Base-by-base conservation (phyloP, 768 basidiomycete species). In the Russula abietina region DNA sequence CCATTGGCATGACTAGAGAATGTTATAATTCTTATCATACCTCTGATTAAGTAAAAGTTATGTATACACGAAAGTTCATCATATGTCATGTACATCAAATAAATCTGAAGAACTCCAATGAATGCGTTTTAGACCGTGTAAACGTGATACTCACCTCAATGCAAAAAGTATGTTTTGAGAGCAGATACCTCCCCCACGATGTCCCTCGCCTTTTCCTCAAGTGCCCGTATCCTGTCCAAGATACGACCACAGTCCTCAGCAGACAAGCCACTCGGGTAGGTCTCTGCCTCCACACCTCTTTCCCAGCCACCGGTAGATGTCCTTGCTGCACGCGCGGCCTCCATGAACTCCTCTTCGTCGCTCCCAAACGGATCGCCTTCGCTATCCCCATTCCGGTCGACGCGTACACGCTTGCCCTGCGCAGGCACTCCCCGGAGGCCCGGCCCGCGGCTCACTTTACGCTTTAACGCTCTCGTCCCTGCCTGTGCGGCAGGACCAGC, bases 151-250 rank as follows among this genome's bases (percentile, higher is more conserved):
- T 50, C n/a, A 60, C 63, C 62, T 64, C 57, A 64, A 14, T 64
- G 58, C 63, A 60, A 51, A 30, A 64, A 60, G 54, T 64, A 64
- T 10, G 63, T 64, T 38, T 64, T 64, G 26, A 64, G 63, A 36
- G 63, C 63, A 28, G 63, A 64, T 49, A 64, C 60, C 58, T 64
- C 63, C 12, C 63, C 63, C 22, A 64, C 63, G 24, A 64, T 64
- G 58, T 60, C 63, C 28, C 63, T 64, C 33, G 63, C 63, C 52
- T 64, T 64, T 22, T 64, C 58, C 48, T 64, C 63, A 39, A 64
- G 63, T 36, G 58, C 14, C n/a, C 63, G 58, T 60, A 64, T 60
- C 16, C 63, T 53, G 10, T 60, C 54, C 63, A 64, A 50, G 49
- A 64, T 38, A 17, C 63, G 63, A 43, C 39, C 63, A 22, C 39